Base-by-base conservation (phyloP, 75 land plant species). In the Picea sitchensis region DNA sequence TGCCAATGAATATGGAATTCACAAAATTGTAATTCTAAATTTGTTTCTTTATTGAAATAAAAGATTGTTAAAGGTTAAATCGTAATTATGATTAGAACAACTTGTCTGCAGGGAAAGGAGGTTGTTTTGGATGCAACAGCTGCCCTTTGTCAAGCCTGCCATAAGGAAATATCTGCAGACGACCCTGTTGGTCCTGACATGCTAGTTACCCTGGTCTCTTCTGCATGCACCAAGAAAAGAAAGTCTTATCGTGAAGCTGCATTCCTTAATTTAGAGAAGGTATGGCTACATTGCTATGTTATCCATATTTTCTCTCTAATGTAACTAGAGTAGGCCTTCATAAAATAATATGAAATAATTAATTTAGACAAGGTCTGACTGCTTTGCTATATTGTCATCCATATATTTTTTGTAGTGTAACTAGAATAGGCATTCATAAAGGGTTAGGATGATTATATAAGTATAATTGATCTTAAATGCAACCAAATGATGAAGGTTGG, bases 241-340 rank as follows among this genome's bases (percentile, higher is more conserved):
- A 92, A 82, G 41, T 81, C 88, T 20, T 96, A 85, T 59, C 88
- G 93, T 64, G 92, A 92, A 80, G 89, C 98, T 5, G 98, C 98
- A 73, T 92, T 90, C 68, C 81, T 86, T 44, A 93, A 92, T 80
- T 80, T 96, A 21, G 88, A 95, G 61, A 79, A 92, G 89, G 94
- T 94, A 77, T 23, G 7, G 20, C 32, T 72, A 11, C 62, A 6
- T 61, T 61, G n/a, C 17, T 61, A 61, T 12, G 2, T 6, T 20
- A 61, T 20, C 62, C n/a, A 17, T 61, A 61, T 61, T 61, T 61
- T 61, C 20, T 20, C 2, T 61, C n/a, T 61, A 61, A 61, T 61
- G n/a, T 20, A 61, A 61, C 17, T 61, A 61, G 62, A 61, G 62
- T 17, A 61, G 8, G n/a, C 62, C 62, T 61, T 17, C 62, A 17